Conservation (phyloP, 306 rosid species). For the Cucurbita moschata region DNA sequence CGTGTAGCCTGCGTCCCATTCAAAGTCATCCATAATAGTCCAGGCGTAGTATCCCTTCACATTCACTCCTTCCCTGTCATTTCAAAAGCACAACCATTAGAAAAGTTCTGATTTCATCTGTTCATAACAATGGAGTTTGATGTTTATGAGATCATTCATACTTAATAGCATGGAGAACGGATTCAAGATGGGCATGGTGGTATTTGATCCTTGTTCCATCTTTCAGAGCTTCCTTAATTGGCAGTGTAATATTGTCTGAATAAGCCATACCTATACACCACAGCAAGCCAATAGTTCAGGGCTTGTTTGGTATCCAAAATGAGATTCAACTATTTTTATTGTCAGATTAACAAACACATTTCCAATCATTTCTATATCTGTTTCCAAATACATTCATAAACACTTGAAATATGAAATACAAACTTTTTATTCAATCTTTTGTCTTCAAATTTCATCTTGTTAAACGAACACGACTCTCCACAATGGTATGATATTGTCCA, state of each 20-base stretch:
- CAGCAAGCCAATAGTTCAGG: neutral
- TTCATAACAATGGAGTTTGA: neutral
- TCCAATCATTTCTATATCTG: too few relatives aligned
- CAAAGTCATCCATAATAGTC: conserved; percentile 15
- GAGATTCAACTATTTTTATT: neutral
- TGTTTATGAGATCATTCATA: neutral
- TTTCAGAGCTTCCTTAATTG: conserved; percentile 15
- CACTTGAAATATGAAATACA: too few relatives aligned
- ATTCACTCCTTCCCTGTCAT: conserved; percentile 14
- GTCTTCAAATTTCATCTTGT: too few relatives aligned
- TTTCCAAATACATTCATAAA: too few relatives aligned
- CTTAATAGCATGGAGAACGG: conserved; percentile 16
- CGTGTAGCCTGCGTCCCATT: conserved; percentile 15
- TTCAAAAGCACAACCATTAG: neutral
- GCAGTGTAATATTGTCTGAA: conserved; percentile 1
- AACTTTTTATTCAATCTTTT: too few relatives aligned
- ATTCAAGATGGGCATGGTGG: conserved; percentile 10
- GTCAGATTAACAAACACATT: too few relatives aligned
- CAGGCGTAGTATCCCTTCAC: conserved; percentile 19
- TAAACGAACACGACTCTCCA: too few relatives aligned
- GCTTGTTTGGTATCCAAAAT: too few relatives aligned
- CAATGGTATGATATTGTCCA: too few relatives aligned
- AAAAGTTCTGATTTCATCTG: neutral
- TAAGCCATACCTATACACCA: neutral
- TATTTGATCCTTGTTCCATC: conserved; percentile 17